A percentile compares a stretch with the other conserved stretches of the same genome.
phyloP scores from a whole-genome alignment of 345 rosid genomes.

The Bretschneidera sinensis region DNA sequence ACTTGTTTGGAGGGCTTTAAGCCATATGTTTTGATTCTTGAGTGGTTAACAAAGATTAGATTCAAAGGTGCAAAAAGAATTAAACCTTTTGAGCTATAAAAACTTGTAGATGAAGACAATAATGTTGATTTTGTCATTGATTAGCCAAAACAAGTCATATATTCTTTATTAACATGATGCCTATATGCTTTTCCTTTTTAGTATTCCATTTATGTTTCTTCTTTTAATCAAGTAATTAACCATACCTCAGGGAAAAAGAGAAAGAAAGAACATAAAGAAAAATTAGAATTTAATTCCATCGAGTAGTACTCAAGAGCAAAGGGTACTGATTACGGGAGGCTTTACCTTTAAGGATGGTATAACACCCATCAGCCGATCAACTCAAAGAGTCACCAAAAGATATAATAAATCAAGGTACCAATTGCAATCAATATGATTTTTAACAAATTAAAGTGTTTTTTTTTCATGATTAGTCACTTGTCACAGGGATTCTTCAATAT shows the following conservation, averaged over 20 bases:
- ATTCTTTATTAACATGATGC: constrained; percentile 35
- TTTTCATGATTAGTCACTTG: constrained; percentile 37
- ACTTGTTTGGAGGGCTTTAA: constrained; percentile 7
- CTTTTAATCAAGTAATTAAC: constrained; percentile 9
- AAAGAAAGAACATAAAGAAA: too few species aligned
- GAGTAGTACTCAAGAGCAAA: constrained; percentile 8
- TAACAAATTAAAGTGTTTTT: constrained; percentile 12
- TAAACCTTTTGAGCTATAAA: constrained; percentile 15
- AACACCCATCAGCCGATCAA: constrained; percentile 32
- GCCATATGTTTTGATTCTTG: constrained; percentile 8
- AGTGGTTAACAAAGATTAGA: constrained; percentile 26
- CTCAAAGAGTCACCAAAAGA: constrained; percentile 20
- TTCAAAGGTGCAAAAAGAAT: constrained; percentile 34
- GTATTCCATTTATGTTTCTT: constrained; percentile 24
- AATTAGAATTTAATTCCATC: constrained; percentile 22
- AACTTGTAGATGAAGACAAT: constrained; percentile 32
- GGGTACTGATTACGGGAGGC: constrained; percentile 20
- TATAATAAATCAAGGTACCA: constrained; percentile 20
- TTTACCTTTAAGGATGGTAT: constrained; percentile 28
- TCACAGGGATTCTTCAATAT: constrained; percentile 31
- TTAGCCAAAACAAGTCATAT: constrained; percentile 49
- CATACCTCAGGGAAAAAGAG: neutral
- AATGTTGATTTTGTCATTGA: constrained; percentile 17
- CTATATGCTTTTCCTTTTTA: constrained; percentile 34
- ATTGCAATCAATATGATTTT: constrained; percentile 9